A percentile compares a stretch with the other conserved stretches of the same genome.
Evolutionary conservation across 257 asterid species (phyloP).

Genomic region (Solanum clarkiae): DNA sequence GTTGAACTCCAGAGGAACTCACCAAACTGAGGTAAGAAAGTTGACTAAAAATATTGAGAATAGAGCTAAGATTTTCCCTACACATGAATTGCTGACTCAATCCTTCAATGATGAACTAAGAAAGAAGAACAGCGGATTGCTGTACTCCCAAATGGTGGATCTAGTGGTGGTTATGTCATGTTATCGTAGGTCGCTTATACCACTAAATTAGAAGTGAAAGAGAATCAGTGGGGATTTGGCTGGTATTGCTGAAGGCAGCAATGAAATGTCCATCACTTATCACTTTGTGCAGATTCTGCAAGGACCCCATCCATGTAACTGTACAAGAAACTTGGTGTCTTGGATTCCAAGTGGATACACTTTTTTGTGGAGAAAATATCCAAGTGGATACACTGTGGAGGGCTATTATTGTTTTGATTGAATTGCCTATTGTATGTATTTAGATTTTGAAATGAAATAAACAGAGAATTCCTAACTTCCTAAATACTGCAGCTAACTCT

Average conservation of each 20-base stretch:
- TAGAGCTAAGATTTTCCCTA: slow-evolving; percentile 69
- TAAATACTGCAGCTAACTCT: not conserved
- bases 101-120: slow-evolving; percentile 49
- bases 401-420: not conserved
- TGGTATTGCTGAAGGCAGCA: not conserved
- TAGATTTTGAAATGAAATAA: not conserved
- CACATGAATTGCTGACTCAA: slow-evolving; percentile 67
- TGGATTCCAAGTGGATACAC: not conserved
- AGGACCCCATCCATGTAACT: not conserved
- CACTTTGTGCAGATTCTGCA: not conserved
- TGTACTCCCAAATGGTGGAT: slow-evolving; percentile 30
- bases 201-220: slow-evolving; percentile 54
- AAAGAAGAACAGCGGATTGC: slow-evolving; percentile 54
- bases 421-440: not conserved
- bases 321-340: not conserved
- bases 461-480: not conserved
- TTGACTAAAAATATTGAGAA: slow-evolving; percentile 55
- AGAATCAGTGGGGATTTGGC: not conserved
- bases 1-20: slow-evolving; percentile 47
- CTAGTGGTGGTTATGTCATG: slow-evolving; percentile 70
- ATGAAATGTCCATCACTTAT: not conserved
- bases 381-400: not conserved
- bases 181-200: slow-evolving; percentile 66
- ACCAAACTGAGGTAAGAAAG: slow-evolving; percentile 20
- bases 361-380: not conserved